phyloP scores from a whole-genome alignment of 352 stramenopile species.

The Phytopythium vexans region DNA sequence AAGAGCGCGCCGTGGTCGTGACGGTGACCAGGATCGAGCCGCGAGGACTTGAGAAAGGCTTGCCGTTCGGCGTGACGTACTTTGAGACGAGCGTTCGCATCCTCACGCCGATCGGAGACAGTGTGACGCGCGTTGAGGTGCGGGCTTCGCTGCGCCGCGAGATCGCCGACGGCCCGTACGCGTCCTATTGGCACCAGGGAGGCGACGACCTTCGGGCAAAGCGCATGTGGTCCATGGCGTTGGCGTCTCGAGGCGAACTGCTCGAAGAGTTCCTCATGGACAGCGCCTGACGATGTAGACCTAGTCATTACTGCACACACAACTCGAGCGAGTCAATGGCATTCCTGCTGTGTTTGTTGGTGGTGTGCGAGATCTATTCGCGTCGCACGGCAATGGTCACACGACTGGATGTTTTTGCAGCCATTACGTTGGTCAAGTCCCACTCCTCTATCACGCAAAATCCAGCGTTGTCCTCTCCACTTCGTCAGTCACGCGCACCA shows the following conservation, averaged over 20 bases:
- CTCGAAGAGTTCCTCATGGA: constrained; percentile 3
- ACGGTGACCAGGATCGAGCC: background rate
- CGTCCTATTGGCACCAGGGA: background rate
- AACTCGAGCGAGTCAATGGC: background rate
- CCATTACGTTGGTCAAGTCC: too few relatives aligned
- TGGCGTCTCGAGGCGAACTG: background rate
- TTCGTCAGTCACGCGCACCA: background rate
- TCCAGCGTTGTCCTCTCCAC: too few relatives aligned
- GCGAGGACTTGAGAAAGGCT: background rate
- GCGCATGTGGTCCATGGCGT: background rate
- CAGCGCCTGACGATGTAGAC: background rate
- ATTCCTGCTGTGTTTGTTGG: too few relatives aligned
- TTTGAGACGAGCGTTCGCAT: constrained; percentile 3
- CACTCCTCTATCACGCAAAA: too few relatives aligned
- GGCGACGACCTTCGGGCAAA: background rate
- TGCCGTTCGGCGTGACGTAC: background rate
- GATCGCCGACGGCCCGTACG: background rate
- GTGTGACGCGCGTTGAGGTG: background rate
- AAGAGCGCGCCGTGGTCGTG: constrained; percentile 1
- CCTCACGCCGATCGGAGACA: background rate
- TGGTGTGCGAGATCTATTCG: too few relatives aligned
- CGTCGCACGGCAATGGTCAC: too few relatives aligned
- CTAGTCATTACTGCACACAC: background rate
- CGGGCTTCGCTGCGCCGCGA: background rate
- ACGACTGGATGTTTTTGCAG: too few relatives aligned